Base-by-base conservation (phyloP, 108 stramenopile genomes). In the Schizochytrium sp. region DNA sequence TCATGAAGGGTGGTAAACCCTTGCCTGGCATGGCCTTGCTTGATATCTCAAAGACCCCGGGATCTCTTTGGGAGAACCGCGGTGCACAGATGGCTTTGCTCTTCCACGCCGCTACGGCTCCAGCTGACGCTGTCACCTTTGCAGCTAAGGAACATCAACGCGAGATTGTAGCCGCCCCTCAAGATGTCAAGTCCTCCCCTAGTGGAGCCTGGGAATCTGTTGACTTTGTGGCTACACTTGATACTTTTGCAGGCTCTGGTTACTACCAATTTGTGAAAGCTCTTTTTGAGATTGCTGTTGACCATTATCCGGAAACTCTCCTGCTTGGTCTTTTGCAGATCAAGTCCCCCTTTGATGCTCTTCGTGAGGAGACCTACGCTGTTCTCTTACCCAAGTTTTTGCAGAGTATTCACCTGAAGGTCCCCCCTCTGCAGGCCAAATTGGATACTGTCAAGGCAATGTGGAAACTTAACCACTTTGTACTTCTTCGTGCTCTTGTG, bases 311-410 rank as follows among this genome's bases (percentile, higher is more conserved):
- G 12, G 76, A 83, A 53, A 55, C 53, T 17, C 76, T 83, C 53
- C 2, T 83, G 47, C 76, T 83, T 7, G 76, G 76, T 49, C 76
- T 83, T 2, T 53, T 83, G 17, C 76, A 55, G 28, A 55, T 83
- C 76, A 5, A 42, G 15, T 83, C 76, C n/a, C 76, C 76, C 47
- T 83, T 55, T 83, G 76, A 83, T 50, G 5, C 76, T 17, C 76
- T 83, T n/a, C 76, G 76, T 53, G 76, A 83, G 53, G 76, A 83
- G 28, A 83, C 3, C 3, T 83, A 83, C 53, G 76, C 76, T n/a
- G 76, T 83, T 10, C 76, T 83, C 10, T 53, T 83, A 10, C 76
- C 76, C 10, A 83, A 83, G 76, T 83, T 83, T 42, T 40, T 83
- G 2, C 76, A 55, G 50, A 83, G 76, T 53, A 83, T 83, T 42